These are phyloP conservation scores for Mycena citricolor DNA, from an alignment of 1,284 basidiomycete genomes.

Conservation along the genomic window DNA sequence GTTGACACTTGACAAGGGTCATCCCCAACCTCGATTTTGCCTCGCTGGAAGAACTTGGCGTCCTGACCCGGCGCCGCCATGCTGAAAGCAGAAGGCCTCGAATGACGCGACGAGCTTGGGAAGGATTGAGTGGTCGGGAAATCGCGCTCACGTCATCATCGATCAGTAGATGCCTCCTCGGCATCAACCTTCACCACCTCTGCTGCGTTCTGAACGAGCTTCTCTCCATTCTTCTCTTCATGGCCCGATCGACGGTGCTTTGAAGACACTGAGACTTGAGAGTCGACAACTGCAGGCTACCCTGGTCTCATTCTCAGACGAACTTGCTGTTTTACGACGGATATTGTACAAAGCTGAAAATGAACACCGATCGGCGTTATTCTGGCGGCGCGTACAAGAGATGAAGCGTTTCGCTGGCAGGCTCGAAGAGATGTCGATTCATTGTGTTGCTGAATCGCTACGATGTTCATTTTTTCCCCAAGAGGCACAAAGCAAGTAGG, in stretches of 20 bases:
- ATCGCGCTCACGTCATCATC: neutral
- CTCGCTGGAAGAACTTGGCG: conserved; percentile 87
- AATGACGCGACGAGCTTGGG: no score
- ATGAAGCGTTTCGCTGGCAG: conserved; percentile 55
- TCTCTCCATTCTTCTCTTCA: conserved; percentile 38
- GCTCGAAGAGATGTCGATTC: conserved; percentile 43
- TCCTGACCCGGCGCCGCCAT: conserved; percentile 77
- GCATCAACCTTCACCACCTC: conserved; percentile 24
- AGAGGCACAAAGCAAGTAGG: conserved; percentile 44
- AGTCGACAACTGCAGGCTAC: conserved; percentile 51
- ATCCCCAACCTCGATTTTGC: conserved; percentile 81
- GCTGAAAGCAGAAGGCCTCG: conserved; percentile 6
- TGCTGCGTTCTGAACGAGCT: conserved; percentile 31
- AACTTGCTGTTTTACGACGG: conserved; percentile 61
- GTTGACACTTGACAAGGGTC: conserved; percentile 4
- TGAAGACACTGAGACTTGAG: conserved; percentile 60
- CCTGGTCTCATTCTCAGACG: conserved; percentile 46
- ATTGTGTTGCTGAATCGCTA: conserved; percentile 45
- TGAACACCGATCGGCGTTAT: conserved; percentile 70
- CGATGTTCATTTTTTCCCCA: conserved; percentile 60
- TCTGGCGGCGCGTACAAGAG: conserved; percentile 68
- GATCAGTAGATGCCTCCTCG: neutral
- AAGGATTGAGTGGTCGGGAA: no score
- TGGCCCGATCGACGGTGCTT: conserved; percentile 46
- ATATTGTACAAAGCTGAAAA: conserved; percentile 80